phyloP scores from a whole-genome alignment of 2,329 filamentous ascomycete genomes.

The Nigrospora osmanthi region DNA sequence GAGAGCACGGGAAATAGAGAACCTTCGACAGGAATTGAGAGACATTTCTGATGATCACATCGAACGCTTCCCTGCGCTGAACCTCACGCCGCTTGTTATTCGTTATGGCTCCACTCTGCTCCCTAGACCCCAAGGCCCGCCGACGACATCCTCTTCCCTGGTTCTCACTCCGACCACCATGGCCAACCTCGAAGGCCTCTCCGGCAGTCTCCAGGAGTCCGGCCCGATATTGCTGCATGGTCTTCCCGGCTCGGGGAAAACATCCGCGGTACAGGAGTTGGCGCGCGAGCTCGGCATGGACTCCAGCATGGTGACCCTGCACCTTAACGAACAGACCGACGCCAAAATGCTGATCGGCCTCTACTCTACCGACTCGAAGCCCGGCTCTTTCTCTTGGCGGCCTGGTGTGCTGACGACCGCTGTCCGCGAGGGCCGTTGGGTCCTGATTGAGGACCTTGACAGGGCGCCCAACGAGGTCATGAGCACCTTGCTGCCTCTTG shows the following conservation, averaged over 20 bases:
- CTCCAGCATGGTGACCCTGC: slow-evolving; percentile 80
- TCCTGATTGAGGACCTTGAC: slow-evolving; percentile 94
- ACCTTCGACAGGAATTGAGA: slow-evolving; percentile 30
- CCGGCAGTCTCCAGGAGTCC: slow-evolving; percentile 54
- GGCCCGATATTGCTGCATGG: slow-evolving; percentile 77
- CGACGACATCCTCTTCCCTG: slow-evolving; percentile 40
- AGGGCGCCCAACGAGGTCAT: slow-evolving; percentile 91
- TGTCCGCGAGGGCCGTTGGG: slow-evolving; percentile 89
- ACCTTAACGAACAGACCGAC: slow-evolving; percentile 97
- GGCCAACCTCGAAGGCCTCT: slow-evolving; percentile 63
- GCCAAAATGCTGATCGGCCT: slow-evolving; percentile 93
- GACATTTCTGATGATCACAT: slow-evolving; percentile 9
- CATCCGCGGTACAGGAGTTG: slow-evolving; percentile 73
- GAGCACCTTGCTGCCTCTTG: slow-evolving; percentile 83
- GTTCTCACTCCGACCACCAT: slow-evolving; percentile 67
- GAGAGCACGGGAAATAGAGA: slow-evolving; percentile 37
- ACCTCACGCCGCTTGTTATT: slow-evolving; percentile 52
- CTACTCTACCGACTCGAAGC: slow-evolving; percentile 82
- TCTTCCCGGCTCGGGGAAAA: slow-evolving; percentile 83
- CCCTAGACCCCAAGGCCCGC: slow-evolving; percentile 48
- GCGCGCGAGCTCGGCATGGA: slow-evolving; percentile 74
- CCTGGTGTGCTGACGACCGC: slow-evolving; percentile 90
- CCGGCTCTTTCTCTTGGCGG: slow-evolving; percentile 86
- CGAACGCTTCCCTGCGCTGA: slow-evolving; percentile 22
- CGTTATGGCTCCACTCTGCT: slow-evolving; percentile 61